A percentile compares a stretch with the other conserved stretches of the same genome.
Evolutionary conservation across 2,329 filamentous ascomycete species (phyloP).

Genomic region (Xylogone sp.): DNA sequence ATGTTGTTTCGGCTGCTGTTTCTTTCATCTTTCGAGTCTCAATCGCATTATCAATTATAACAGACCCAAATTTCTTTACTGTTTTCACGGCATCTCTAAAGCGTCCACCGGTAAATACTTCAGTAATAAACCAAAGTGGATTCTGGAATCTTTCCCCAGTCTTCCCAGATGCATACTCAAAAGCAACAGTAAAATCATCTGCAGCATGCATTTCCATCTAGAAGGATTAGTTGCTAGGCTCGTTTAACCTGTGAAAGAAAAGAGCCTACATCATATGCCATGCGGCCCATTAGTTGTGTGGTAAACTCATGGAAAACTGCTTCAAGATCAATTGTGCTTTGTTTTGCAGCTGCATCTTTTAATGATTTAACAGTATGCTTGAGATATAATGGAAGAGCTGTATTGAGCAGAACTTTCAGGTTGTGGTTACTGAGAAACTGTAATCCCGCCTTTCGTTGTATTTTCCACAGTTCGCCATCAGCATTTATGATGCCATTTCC

Average conservation of each 20-base stretch:
- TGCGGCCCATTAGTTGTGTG: slow-evolving; percentile 62
- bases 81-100: slow-evolving; percentile 46
- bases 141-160: slow-evolving; percentile 63
- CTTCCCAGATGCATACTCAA: slow-evolving; percentile 58
- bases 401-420: slow-evolving; percentile 51
- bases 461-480: slow-evolving; percentile 59
- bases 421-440: slow-evolving; percentile 56
- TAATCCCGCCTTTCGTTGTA: slow-evolving; percentile 58
- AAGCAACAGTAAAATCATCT: slow-evolving; percentile 56
- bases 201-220: slow-evolving; percentile 62
- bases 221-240: neutral
- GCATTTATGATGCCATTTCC: slow-evolving; percentile 64
- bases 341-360: slow-evolving; percentile 18
- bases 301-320: slow-evolving; percentile 60
- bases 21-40: slow-evolving; percentile 31
- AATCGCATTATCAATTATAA: slow-evolving; percentile 53
- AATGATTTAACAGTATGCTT: slow-evolving; percentile 38
- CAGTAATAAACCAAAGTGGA: slow-evolving; percentile 58
- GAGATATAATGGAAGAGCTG: slow-evolving; percentile 53
- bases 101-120: slow-evolving; percentile 43
- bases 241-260: neutral
- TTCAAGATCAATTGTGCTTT: slow-evolving; percentile 49
- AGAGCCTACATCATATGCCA: slow-evolving; percentile 54
- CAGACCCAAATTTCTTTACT: slow-evolving; percentile 52
- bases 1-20: slow-evolving; percentile 10